Base-by-base conservation (phyloP, 2,329 filamentous ascomycete genomes). In the Aureobasidium namibiae region DNA sequence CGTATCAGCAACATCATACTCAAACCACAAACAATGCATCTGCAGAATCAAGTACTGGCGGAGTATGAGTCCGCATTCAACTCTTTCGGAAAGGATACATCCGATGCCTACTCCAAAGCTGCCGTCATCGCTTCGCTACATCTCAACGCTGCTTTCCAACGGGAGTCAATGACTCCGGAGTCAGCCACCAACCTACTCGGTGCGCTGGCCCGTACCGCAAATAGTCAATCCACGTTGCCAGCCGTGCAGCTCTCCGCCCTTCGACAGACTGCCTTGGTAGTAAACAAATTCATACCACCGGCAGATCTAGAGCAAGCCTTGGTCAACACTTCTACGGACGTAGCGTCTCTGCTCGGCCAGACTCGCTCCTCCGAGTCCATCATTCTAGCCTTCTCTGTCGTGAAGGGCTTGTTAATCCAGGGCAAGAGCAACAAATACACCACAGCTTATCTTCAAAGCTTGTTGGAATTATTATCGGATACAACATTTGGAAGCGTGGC, bases 361-460 rank as follows among this genome's bases (percentile, higher is more conserved):
- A 60, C 65, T 5, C 61, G 69, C 23, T 72, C 68, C 33, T 67
- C 73, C 6, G 69, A 74, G 56, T 73, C 72, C 33, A 78, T 85
- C 64, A 76, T 78, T 23, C 76, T 82, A 21, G 74, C 82, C 45
- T 86, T 87, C 68, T 82, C 83, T 65, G 73, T 85, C 39, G 72
- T 80, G 8, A 87, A 86, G 67, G 83, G 81, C 8, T 75, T 87
- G 0, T 70, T 84, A 21, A 73, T 86, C 13, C 79, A 84, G 71
- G 69, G 73, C 67, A 67, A 82, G 73, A 68, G 77, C 69, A 63
- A 74, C 68, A 67, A 76, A 1, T 68, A 78, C 21, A 72, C 71
- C 10, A 71, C 69, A 1, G 66, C 73, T 21, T 76, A 78, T 59
- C 69, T 77, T 23, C 69, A 74, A 11, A 67, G 68, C 8, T 68